phyloP scores from a whole-genome alignment of 768 basidiomycete species.

The Suillus spraguei region DNA sequence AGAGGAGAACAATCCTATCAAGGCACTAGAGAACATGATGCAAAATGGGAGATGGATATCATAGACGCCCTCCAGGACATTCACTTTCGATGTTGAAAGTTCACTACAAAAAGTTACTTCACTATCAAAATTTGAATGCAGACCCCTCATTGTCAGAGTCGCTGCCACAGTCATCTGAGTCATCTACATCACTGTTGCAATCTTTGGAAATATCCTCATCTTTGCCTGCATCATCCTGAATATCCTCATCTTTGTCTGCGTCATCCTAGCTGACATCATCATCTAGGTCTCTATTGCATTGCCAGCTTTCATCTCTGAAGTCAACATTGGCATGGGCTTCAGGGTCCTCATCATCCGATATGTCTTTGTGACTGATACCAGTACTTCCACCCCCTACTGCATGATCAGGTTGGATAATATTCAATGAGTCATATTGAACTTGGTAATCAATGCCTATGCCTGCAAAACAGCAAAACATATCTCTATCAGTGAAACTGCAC shows the following conservation, averaged over 20 bases:
- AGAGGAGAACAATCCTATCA: constrained; percentile 97
- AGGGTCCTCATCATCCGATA: background rate
- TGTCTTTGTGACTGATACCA: background rate
- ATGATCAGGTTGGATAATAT: background rate
- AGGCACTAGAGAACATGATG: constrained; percentile 91
- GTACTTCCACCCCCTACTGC: background rate
- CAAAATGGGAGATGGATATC: constrained; percentile 98
- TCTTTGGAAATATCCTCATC: background rate
- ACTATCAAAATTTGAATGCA: background rate
- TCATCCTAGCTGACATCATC: background rate
- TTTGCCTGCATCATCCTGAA: background rate
- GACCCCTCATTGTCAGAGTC: background rate
- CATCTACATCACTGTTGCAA: background rate
- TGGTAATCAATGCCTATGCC: constrained; percentile 12
- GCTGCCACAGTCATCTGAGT: background rate
- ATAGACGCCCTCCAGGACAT: constrained; percentile 95
- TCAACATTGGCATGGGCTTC: background rate
- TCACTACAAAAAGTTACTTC: no score
- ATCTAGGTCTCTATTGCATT: background rate
- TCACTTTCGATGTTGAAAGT: no score
- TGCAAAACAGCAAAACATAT: constrained; percentile 13
- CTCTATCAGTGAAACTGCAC: constrained; percentile 11
- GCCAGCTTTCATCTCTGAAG: background rate
- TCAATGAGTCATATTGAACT: background rate
- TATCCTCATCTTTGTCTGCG: no score